These are phyloP conservation scores for Penicillium sp. DNA, from an alignment of 2,329 filamentous ascomycete genomes.

Conservation along the genomic window DNA sequence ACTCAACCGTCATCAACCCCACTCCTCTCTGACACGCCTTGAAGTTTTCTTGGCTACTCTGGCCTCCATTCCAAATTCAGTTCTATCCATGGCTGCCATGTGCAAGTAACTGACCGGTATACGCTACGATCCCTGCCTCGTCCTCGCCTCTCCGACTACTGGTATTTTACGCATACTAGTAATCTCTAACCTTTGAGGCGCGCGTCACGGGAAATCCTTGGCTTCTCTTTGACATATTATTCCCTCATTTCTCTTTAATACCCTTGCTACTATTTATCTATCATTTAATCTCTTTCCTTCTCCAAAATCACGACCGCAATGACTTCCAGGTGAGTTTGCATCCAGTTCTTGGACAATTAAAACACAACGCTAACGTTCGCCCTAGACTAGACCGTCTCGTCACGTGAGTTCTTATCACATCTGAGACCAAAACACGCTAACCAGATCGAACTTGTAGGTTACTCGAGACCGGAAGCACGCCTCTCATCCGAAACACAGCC, in stretches of 20 bases:
- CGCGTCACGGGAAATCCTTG: conserved; percentile 18
- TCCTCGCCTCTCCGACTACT: conserved; percentile 10
- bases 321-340: conserved; percentile 47
- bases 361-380: conserved; percentile 38
- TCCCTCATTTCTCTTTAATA: conserved; percentile 10
- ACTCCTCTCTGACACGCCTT: conserved; percentile 14
- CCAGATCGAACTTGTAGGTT: conserved; percentile 62
- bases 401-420: conserved; percentile 68
- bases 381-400: conserved; percentile 80
- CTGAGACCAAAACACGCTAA: conserved; percentile 7
- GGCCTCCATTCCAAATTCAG: not conserved
- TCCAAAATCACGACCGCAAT: conserved; percentile 38
- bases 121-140: conserved; percentile 25
- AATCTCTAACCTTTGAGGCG: conserved; percentile 16
- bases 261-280: conserved; percentile 12
- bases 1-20: conserved; percentile 17
- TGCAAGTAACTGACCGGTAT: conserved; percentile 27
- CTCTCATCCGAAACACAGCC: conserved; percentile 93
- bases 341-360: conserved; percentile 23
- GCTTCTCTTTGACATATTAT: conserved; percentile 14
- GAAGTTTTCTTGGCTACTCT: conserved; percentile 7
- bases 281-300: conserved; percentile 16
- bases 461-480: conserved; percentile 95
- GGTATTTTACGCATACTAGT: conserved; percentile 15
- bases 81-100: conserved; percentile 28